Evolutionary conservation across 495 filamentous ascomycete genomes (phyloP), one percentile per base, ranked within the genome.

Genomic region (Penicillium turbatum): DNA sequence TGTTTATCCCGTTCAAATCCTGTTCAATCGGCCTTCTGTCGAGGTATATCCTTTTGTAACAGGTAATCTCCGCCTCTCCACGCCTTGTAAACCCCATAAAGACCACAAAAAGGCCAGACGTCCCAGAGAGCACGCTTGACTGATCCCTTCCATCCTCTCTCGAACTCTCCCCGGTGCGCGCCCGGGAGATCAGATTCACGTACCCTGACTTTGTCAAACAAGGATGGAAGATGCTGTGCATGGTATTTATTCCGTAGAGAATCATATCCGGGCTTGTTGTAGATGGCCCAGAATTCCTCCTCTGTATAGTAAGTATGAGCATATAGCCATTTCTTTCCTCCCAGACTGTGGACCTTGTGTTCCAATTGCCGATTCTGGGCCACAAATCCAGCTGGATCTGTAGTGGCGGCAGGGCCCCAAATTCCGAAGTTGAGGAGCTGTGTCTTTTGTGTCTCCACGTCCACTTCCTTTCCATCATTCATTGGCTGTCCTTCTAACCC

Each of bases 281-380:
- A 82, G 21, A 79, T 72, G 2, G 47, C 37, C 79, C 80, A 83
- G 66, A 85, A 83, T 48, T 82, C 79, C 0, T 73, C 56, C 54
- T 83, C 74, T 6, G 64, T 66, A 47, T 79, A 80, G 62, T 79
- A 84, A 1, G 78, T 72, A 39, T 79, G 75, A 27, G 82, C 78
- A 61, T 82, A 83, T 6, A 84, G 67, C 75, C 79, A 82, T 55
- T 82, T 82, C 69, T 77, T 77, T 7, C 89, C 88, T 13, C 84
- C 81, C 2, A 92, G 73, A 49, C 80, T 79, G 11, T 69, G 72
- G 8, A 92, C 74, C 48, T 82, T 82, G 0, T 63, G 56, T 66
- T 92, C 89, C 7, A 92, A 67, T 13, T 76, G 76, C 4, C 82
- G 76, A 68, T 92, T 90, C 49, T 76, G 78, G 0, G 57, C 53